phyloP scores from a whole-genome alignment of 768 basidiomycete genomes.

The Chiua virens region DNA sequence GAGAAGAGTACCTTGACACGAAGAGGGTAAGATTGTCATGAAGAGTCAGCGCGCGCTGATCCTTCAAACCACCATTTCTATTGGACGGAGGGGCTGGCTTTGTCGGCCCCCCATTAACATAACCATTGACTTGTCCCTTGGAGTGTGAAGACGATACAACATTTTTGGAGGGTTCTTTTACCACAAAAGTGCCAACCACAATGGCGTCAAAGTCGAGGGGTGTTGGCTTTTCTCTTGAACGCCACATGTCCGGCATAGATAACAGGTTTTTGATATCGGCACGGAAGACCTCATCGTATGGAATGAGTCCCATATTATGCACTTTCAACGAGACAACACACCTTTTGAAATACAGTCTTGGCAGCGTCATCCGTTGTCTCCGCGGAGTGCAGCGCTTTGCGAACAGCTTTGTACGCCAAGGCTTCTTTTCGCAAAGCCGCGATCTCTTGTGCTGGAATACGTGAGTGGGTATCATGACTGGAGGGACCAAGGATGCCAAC shows the following conservation, averaged over 20 bases:
- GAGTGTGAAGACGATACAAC: conserved; percentile 10
- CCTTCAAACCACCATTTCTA: conserved; percentile 54
- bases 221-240: conserved; percentile 78
- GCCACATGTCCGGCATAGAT: conserved; percentile 98
- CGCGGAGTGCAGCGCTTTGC: conserved; percentile 57
- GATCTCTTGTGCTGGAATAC: conserved; percentile 77
- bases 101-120: conserved; percentile 12
- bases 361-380: conserved; percentile 51
- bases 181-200: conserved; percentile 56
- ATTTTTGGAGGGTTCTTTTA: conserved; percentile 31
- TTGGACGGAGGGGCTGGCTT: conserved; percentile 10
- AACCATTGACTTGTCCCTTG: conserved; percentile 29
- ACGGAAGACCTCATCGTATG: conserved; percentile 69
- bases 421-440: conserved; percentile 88
- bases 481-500: conserved; percentile 37
- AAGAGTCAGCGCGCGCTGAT: conserved; percentile 76
- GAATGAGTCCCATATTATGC: not conserved
- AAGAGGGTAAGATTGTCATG: conserved; percentile 85
- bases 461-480: not conserved
- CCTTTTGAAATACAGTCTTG: conserved; percentile 81
- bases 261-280: conserved; percentile 86
- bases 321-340: conserved; percentile 27
- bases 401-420: conserved; percentile 80
- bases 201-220: conserved; percentile 84
- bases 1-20: conserved; percentile 65